A percentile compares a stretch with the other conserved stretches of the same genome.
Evolutionary conservation across 352 stramenopile species (phyloP).

Genomic region (Blastocystis sp.): DNA sequence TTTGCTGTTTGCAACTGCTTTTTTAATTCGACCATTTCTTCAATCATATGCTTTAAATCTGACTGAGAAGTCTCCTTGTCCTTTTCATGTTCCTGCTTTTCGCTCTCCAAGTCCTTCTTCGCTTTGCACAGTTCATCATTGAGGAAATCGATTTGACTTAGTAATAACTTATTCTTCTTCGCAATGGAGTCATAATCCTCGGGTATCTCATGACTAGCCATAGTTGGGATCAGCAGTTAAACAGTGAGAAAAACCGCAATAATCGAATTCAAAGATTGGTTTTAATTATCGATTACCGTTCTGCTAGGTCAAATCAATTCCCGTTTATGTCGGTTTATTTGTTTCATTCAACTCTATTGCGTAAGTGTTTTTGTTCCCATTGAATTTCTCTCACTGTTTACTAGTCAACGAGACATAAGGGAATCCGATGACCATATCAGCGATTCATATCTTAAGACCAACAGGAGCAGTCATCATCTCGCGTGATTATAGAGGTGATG

Average conservation of each 20-base stretch:
- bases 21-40: conserved; percentile 45
- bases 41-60: conserved; percentile 53
- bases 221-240: neutral
- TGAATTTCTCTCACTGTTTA: neutral
- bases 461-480: conserved; percentile 98
- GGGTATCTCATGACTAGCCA: neutral
- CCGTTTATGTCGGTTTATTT: neutral
- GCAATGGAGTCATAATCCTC: neutral
- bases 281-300: neutral
- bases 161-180: conserved; percentile 49
- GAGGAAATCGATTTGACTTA: conserved; percentile 37
- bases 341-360: neutral
- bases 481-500: conserved; percentile 96
- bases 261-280: neutral
- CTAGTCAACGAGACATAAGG: neutral
- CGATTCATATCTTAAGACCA: conserved; percentile 96
- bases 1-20: neutral
- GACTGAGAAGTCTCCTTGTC: conserved; percentile 5
- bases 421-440: conserved; percentile 70
- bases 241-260: neutral
- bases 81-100: conserved; percentile 45
- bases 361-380: neutral
- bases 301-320: neutral
- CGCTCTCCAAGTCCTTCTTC: conserved; percentile 16
- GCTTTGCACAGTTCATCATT: conserved; percentile 35